Base-by-base conservation (phyloP, 1,284 basidiomycete species). In the Moniliophthora roreri region DNA sequence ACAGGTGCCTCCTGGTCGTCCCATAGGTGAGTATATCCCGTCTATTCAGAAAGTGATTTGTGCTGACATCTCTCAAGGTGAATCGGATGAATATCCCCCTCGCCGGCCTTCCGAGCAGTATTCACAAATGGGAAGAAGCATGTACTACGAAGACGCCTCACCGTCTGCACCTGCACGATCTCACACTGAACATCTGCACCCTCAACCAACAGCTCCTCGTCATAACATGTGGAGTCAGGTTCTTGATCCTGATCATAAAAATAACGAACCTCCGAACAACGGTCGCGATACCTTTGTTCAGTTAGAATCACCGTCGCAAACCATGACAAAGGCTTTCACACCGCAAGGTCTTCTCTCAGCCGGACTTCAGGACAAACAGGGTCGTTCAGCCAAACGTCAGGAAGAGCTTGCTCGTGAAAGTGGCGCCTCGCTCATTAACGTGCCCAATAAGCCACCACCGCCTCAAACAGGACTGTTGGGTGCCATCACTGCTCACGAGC, bases 401-500 rank as follows among this genome's bases (percentile, higher is more conserved):
- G 95, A 99, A 68, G 91, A 95, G 68, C 75, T 92, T 11, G 96
- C 96, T 5, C 81, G 95, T 42, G 93, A 95, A 69, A 84, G 80
- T 7, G 97, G 97, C 34, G 87, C 85, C 24, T 91, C 92, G 9
- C 79, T 99, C 52, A 88, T 99, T 72, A 95, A 95, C 66, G 93
- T 99, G 18, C 92, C 93, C 4, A 84, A 87, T 66, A 97, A 97
- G 69, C 94, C 95, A 0, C 94, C 93, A 3, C 93, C 94, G 1
- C 96, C 97, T 8, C 93, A 97, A 70, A 93, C 92, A 34, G 97
- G 97, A 36, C 81, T 99, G 35, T 82, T 99, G 44, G 96, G 96
- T 20, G 95, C 95, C 2, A 95, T 99, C 62, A 94, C 93, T 23
- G 92, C 90, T 16, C 94, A 97, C 69, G 95, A 99, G 71, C 82